Evolutionary conservation across 345 rosid genomes (phyloP).

Genomic region (Erysimum cheiranthoides): DNA sequence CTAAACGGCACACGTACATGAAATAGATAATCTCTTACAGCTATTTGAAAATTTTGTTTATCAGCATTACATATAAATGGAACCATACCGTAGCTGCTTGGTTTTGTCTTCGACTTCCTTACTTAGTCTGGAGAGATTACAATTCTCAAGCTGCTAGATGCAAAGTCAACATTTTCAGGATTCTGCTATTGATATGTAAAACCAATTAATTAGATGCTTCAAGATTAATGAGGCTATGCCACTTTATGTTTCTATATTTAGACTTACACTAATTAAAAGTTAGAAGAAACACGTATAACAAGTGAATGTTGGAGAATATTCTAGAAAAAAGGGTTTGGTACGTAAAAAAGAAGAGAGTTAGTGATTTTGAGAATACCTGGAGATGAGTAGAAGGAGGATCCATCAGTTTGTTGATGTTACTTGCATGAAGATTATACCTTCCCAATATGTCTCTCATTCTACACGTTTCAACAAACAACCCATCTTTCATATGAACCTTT

Average conservation of each 20-base stretch:
- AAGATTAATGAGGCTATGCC: neutral
- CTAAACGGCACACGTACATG: conserved; percentile 13
- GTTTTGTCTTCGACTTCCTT: conserved; percentile 76
- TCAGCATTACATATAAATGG: conserved; percentile 13
- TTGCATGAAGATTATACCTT: conserved; percentile 71
- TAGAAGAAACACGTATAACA: conserved; percentile 6
- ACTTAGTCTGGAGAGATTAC: conserved; percentile 58
- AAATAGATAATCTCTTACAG: neutral
- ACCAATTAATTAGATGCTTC: conserved; percentile 13
- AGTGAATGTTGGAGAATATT: neutral
- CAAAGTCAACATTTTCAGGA: conserved; percentile 21
- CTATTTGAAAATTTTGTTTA: neutral
- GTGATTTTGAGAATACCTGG: conserved; percentile 54
- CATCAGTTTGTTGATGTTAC: conserved; percentile 70
- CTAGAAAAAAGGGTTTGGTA: neutral
- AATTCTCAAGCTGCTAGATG: conserved; percentile 61
- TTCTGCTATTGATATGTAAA: conserved; percentile 23
- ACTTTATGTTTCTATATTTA: neutral
- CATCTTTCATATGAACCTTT: conserved; percentile 12
- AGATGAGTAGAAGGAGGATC: conserved; percentile 74
- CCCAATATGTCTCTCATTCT: conserved; percentile 86
- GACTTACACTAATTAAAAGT: neutral
- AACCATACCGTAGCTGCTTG: conserved; percentile 54
- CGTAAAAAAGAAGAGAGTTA: neutral
- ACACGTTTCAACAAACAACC: conserved; percentile 29